phyloP scores from a whole-genome alignment of 768 basidiomycete genomes.

The Kwoniella heveanensis region DNA sequence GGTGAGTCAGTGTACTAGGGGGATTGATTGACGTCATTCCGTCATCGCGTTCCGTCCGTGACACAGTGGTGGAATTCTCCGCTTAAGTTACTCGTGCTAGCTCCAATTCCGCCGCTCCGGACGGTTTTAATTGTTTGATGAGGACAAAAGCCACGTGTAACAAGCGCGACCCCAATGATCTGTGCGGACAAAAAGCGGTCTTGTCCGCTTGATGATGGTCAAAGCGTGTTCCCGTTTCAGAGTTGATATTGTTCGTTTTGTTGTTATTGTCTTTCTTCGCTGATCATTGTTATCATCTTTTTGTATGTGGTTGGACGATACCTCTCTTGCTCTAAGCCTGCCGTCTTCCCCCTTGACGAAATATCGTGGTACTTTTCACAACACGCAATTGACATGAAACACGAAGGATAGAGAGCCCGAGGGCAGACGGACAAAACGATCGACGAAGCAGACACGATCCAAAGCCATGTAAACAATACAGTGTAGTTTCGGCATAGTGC shows the following conservation, averaged over 20 bases:
- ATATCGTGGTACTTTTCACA: no score
- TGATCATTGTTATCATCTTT: neutral
- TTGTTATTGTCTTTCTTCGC: neutral
- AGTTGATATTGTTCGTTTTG: neutral
- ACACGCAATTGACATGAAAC: neutral
- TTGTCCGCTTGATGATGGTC: neutral
- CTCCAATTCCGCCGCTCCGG: constrained; percentile 1
- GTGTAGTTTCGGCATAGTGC: no score
- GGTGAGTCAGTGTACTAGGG: neutral
- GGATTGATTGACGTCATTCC: constrained; percentile 14
- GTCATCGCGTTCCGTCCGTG: neutral
- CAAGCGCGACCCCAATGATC: no score
- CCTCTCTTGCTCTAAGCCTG: no score
- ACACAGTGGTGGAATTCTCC: neutral
- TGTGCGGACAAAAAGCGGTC: neutral
- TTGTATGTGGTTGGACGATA: neutral
- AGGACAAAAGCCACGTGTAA: no score
- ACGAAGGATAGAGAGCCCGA: no score
- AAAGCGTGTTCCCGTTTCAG: neutral
- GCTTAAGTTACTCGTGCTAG: neutral
- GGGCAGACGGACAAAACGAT: no score
- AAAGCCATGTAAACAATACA: no score
- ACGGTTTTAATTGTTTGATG: neutral
- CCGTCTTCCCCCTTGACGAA: no score
- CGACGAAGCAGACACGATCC: no score